phyloP scores from a whole-genome alignment of 176 grass and related monocot genomes.

The Neostapfia colusana region DNA sequence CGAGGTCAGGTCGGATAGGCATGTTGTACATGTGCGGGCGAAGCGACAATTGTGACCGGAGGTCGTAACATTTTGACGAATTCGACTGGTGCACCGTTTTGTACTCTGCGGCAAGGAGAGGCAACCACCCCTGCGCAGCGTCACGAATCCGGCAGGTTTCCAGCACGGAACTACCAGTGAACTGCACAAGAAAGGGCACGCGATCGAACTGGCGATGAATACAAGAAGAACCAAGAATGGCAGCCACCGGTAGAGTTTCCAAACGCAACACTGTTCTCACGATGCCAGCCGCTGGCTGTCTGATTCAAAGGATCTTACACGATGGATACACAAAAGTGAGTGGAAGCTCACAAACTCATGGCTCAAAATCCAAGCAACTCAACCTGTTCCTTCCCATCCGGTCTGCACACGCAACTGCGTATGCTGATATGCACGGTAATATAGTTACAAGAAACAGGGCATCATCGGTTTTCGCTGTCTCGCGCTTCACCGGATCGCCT shows the following conservation, averaged over 20 bases:
- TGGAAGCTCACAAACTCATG: background rate
- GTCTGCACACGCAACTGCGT: background rate
- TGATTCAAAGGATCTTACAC: background rate
- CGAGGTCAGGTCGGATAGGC: no score
- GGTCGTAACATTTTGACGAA: no score
- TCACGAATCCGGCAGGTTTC: no score
- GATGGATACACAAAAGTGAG: constrained; percentile 16
- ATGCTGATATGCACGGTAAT: constrained; percentile 7
- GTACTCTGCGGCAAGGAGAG: no score
- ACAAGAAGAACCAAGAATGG: background rate
- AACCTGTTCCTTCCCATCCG: background rate
- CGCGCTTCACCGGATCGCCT: constrained; percentile 13
- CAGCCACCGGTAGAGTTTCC: background rate
- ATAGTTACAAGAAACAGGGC: constrained; percentile 5
- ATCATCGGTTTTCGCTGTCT: background rate
- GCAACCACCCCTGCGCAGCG: no score
- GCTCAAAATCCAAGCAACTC: constrained; percentile 8
- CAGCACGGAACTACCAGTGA: no score
- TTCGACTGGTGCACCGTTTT: no score
- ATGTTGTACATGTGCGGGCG: no score
- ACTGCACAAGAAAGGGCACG: background rate
- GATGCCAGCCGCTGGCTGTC: constrained; percentile 24
- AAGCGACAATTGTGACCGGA: no score
- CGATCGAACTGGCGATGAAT: background rate
- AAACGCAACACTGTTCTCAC: background rate